phyloP scores from a whole-genome alignment of 495 filamentous ascomycete species.

The Xylaria nigripes region DNA sequence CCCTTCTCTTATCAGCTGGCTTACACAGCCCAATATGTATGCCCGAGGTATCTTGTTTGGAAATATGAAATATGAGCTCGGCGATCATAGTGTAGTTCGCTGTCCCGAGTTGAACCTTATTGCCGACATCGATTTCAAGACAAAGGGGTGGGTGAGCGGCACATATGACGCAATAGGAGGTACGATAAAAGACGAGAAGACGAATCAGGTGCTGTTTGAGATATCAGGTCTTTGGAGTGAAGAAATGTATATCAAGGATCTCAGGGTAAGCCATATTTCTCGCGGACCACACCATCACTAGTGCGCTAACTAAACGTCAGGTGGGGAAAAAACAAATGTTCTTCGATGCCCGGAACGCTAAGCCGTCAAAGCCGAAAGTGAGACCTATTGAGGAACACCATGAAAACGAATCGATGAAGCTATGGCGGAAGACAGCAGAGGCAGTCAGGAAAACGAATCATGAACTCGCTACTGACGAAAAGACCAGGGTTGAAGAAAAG shows the following conservation, averaged over 20 bases:
- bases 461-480: constrained; percentile 84
- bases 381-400: constrained; percentile 80
- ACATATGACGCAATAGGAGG: constrained; percentile 96
- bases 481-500: constrained; percentile 84
- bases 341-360: constrained; percentile 75
- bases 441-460: constrained; percentile 82
- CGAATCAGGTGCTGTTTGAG: constrained; percentile 79
- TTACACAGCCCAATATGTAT: constrained; percentile 99
- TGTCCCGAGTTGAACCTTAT: constrained; percentile 79
- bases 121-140: constrained; percentile 98
- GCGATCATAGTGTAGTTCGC: constrained; percentile 89
- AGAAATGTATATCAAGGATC: constrained; percentile 83
- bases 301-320: constrained; percentile 34
- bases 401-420: constrained; percentile 77
- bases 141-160: constrained; percentile 93
- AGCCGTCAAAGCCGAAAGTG: constrained; percentile 63
- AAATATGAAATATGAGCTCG: constrained; percentile 99
- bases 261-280: constrained; percentile 49
- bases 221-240: constrained; percentile 88
- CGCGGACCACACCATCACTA: neutral
- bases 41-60: constrained; percentile 94
- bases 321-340: constrained; percentile 80
- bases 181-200: constrained; percentile 81
- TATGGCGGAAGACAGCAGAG: constrained; percentile 74
- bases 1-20: constrained; percentile 17